Evolutionary conservation across 23 red algal species (phyloP).

Genomic region (Pyropia yezoensis): DNA sequence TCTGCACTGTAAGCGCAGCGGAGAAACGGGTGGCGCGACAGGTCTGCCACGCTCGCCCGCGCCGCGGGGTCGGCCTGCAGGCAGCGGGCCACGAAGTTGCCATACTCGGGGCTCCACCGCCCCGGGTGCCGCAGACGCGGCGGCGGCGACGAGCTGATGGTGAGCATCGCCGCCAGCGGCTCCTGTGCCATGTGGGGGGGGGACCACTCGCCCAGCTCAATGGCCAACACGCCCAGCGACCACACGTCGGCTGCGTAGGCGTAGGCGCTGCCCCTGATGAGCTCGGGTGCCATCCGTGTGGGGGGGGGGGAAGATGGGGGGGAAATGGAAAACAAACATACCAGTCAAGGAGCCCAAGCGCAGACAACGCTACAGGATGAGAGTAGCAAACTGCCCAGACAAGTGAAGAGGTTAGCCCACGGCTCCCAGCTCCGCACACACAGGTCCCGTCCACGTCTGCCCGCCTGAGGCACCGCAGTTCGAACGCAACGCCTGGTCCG

Average conservation of each 20-base stretch:
- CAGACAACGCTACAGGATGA: too few relatives aligned
- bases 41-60: constrained; percentile 45
- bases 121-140: constrained; percentile 59
- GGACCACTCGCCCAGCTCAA: constrained; percentile 89
- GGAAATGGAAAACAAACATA: too few relatives aligned
- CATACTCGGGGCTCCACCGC: constrained; percentile 67
- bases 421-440: too few relatives aligned
- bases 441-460: too few relatives aligned
- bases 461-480: too few relatives aligned
- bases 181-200: constrained; percentile 66
- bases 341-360: too few relatives aligned
- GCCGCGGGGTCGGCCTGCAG: constrained; percentile 45
- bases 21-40: constrained; percentile 78
- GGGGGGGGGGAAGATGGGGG: not conserved
- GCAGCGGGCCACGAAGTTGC: constrained; percentile 77
- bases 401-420: too few relatives aligned
- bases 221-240: constrained; percentile 83
- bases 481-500: too few relatives aligned
- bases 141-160: constrained; percentile 53
- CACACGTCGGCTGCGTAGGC: constrained; percentile 87
- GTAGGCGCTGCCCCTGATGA: constrained; percentile 65
- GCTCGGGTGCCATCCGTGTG: constrained; percentile 89
- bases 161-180: constrained; percentile 66
- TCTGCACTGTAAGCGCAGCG: constrained; percentile 26
- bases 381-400: too few relatives aligned